Conservation (phyloP, 2,329 filamentous ascomycete species). For the Ustulina deusta region DNA sequence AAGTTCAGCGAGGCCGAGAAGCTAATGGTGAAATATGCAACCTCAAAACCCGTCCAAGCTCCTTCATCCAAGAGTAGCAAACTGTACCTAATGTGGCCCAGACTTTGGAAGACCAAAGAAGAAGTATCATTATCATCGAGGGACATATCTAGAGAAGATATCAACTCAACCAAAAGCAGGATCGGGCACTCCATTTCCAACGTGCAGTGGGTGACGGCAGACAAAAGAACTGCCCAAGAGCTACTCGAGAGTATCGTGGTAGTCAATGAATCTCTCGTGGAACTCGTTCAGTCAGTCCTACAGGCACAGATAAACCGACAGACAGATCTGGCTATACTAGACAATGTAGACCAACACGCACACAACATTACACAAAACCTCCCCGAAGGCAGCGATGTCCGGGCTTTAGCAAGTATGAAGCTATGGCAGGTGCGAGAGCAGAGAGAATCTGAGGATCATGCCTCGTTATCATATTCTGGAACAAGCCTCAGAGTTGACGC, state of each 20-base stretch:
- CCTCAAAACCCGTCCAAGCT: slow-evolving; percentile 2
- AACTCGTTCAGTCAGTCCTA: neutral
- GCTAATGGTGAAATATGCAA: slow-evolving; percentile 10
- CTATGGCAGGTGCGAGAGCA: slow-evolving; percentile 3
- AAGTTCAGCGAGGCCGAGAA: slow-evolving; percentile 12
- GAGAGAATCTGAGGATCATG: slow-evolving; percentile 6
- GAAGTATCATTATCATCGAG: neutral
- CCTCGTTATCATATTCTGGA: neutral
- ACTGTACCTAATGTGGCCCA: neutral
- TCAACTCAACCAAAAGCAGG: neutral
- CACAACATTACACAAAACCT: neutral
- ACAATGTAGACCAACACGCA: neutral
- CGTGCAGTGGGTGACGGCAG: neutral
- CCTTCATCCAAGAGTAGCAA: neutral
- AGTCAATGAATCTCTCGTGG: slow-evolving; percentile 8
- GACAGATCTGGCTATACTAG: slow-evolving; percentile 3
- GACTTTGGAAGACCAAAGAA: neutral
- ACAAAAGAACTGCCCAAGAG: neutral
- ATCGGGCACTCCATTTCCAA: slow-evolving; percentile 2
- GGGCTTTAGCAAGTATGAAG: slow-evolving; percentile 2
- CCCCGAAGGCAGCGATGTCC: slow-evolving; percentile 1
- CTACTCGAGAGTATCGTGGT: slow-evolving; percentile 7
- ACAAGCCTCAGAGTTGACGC: neutral
- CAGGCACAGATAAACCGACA: slow-evolving; percentile 3
- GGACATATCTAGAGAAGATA: slow-evolving; percentile 2